Conservation (phyloP, 2,329 filamentous ascomycete genomes). For the Neopestalotiopsis rosae region DNA sequence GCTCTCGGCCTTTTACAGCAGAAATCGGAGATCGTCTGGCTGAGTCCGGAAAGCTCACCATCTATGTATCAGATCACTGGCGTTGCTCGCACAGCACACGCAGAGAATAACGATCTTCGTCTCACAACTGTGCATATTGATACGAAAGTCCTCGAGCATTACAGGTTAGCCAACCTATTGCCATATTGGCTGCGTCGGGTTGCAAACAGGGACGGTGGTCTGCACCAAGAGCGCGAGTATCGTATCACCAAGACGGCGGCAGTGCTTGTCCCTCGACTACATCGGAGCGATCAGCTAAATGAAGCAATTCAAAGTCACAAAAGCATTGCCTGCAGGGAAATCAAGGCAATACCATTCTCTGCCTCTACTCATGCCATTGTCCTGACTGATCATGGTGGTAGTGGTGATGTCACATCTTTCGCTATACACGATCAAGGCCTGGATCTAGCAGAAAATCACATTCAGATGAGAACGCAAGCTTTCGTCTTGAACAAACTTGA, state of each 20-base stretch:
- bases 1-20: slow-evolving; percentile 18
- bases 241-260: slow-evolving; percentile 11
- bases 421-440: slow-evolving; percentile 9
- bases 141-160: slow-evolving; percentile 1
- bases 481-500: not conserved
- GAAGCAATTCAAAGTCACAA: slow-evolving; percentile 11
- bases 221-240: slow-evolving; percentile 24
- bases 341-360: not conserved
- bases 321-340: not conserved
- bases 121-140: slow-evolving; percentile 24
- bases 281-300: slow-evolving; percentile 22
- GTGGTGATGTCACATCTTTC: not conserved
- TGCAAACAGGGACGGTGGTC: not conserved
- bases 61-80: slow-evolving; percentile 26
- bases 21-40: slow-evolving; percentile 21
- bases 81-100: slow-evolving; percentile 26
- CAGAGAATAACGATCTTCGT: slow-evolving; percentile 24
- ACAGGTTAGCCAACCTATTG: slow-evolving; percentile 10
- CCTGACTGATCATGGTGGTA: too few species aligned
- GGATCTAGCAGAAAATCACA: slow-evolving; percentile 10
- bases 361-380: slow-evolving; percentile 2
- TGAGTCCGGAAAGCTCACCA: slow-evolving; percentile 20
- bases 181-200: not conserved
- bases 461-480: slow-evolving; percentile 18
- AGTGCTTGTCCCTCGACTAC: slow-evolving; percentile 25